Percentiles rank a stretch among this genome's conserved stretches.
phyloP scores from a whole-genome alignment of 1,284 basidiomycete genomes.

The Anthracocystis setariae region DNA sequence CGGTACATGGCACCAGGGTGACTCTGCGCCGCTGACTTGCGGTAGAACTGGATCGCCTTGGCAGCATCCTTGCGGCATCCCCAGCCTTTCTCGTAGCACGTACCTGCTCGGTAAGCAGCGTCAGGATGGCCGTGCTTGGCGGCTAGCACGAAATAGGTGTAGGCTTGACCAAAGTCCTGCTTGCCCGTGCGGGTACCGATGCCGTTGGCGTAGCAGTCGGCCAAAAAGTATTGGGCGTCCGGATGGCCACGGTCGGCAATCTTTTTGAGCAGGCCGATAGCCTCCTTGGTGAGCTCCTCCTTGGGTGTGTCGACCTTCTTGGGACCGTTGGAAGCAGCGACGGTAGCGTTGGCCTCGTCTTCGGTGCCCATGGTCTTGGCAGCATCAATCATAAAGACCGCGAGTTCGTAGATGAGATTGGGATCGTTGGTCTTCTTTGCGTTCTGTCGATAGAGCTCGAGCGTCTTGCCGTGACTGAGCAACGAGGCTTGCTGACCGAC shows the following conservation, averaged over 20 bases:
- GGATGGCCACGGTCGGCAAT: slow-evolving; percentile 93
- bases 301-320: slow-evolving; percentile 42
- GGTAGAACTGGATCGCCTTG: slow-evolving; percentile 91
- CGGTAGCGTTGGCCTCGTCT: slow-evolving; percentile 23
- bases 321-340: slow-evolving; percentile 28
- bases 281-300: slow-evolving; percentile 86
- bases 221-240: slow-evolving; percentile 94
- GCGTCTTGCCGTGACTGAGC: slow-evolving; percentile 91
- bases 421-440: slow-evolving; percentile 99
- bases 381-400: slow-evolving; percentile 97
- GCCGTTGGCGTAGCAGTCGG: slow-evolving; percentile 96
- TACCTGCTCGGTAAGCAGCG: slow-evolving; percentile 92
- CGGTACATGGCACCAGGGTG: slow-evolving; percentile 97
- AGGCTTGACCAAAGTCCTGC: slow-evolving; percentile 96
- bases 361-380: slow-evolving; percentile 63
- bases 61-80: slow-evolving; percentile 90
- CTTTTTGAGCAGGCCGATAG: slow-evolving; percentile 83
- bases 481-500: slow-evolving; percentile 92
- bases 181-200: slow-evolving; percentile 83
- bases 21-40: slow-evolving; percentile 86
- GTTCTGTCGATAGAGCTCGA: slow-evolving; percentile 95
- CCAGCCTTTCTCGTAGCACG: slow-evolving; percentile 99
- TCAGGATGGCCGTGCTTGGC: slow-evolving; percentile 99
- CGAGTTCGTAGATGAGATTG: slow-evolving; percentile 96
- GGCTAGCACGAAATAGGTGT: slow-evolving; percentile 92